phyloP scores from a whole-genome alignment of 257 asterid genomes.

The Scutellaria galericulata region DNA sequence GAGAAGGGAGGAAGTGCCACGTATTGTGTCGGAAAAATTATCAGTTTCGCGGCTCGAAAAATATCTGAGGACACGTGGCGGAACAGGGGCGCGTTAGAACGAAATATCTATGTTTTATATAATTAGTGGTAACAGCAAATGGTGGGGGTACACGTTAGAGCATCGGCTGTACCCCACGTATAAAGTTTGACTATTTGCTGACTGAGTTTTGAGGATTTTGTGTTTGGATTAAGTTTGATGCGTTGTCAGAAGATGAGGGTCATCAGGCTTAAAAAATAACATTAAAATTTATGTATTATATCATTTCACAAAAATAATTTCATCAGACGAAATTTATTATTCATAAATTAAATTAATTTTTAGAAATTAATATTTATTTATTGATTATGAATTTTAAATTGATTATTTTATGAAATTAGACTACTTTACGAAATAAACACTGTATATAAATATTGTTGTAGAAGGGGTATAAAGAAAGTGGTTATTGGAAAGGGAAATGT shows the following conservation, averaged over 20 bases:
- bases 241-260: constrained; percentile 6
- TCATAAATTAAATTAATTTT: too few relatives aligned
- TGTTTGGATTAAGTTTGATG: neutral
- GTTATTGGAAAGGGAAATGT: neutral
- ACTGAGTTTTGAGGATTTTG: constrained; percentile 7
- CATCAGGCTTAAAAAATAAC: too few relatives aligned
- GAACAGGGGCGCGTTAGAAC: neutral
- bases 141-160: constrained; percentile 31
- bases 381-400: too few relatives aligned
- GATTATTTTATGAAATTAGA: too few relatives aligned
- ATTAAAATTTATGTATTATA: too few relatives aligned
- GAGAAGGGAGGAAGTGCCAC: constrained; percentile 21
- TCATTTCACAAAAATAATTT: too few relatives aligned
- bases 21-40: constrained; percentile 18
- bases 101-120: constrained; percentile 28
- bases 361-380: too few relatives aligned
- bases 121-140: constrained; percentile 1
- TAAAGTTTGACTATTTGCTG: constrained; percentile 35
- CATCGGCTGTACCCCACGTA: constrained; percentile 24
- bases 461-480: constrained; percentile 24
- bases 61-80: constrained; percentile 34
- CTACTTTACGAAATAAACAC: too few relatives aligned
- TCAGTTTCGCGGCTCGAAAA: constrained; percentile 33
- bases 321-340: too few relatives aligned
- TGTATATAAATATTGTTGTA: too few relatives aligned